Base-by-base conservation (phyloP, 2,329 filamentous ascomycete species). In the Phaeosphaeria sp. region DNA sequence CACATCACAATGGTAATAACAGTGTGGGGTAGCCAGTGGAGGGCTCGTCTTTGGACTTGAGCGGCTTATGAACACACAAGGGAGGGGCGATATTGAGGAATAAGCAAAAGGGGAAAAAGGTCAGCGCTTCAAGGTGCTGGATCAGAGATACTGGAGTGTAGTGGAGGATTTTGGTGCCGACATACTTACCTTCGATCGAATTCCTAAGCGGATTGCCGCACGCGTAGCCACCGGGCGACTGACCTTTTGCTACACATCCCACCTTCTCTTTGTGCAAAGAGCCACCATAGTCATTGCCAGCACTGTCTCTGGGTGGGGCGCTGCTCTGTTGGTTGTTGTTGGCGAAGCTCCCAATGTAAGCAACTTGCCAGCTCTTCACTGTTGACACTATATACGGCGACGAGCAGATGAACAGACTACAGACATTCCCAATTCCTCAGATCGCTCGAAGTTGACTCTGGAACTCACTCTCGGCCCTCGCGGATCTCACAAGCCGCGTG, bases 121-220 rank as follows among this genome's bases (percentile, higher is more conserved):
- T 51, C 46, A 51, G 46, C n/a, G 18, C 23, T 43, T 18, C 21
- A 43, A 30, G 20, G 36, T 11, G 36, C 33, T 50, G 46, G 46
- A 54, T 52, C 44, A 53, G 54, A 53, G 30, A 50, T 33, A 50
- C 25, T 46, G 43, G 23, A 7, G 50, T 9, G 15, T 22, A 17
- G 41, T 39, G 41, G 43, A 33, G 42, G 20, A 42, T 21, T 27
- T 51, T 18, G 54, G 18, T 25, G 30, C 22, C 27, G 20, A 50
- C 41, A 15, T 11, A 21, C 27, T 41, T 36, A 33, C 27, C 44
- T 30, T 49, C 30, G 5, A 20, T 27, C 36, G 44, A 18, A 27
- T 15, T 33, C 6, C 42, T 36, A 46, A 42, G 44, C 52, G 20
- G 33, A 42, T n/a, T 46, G 33, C 46, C 23, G 41, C 39, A 23